Evolutionary conservation across 768 basidiomycete species (phyloP).

Genomic region (Phanerochaete sordida): DNA sequence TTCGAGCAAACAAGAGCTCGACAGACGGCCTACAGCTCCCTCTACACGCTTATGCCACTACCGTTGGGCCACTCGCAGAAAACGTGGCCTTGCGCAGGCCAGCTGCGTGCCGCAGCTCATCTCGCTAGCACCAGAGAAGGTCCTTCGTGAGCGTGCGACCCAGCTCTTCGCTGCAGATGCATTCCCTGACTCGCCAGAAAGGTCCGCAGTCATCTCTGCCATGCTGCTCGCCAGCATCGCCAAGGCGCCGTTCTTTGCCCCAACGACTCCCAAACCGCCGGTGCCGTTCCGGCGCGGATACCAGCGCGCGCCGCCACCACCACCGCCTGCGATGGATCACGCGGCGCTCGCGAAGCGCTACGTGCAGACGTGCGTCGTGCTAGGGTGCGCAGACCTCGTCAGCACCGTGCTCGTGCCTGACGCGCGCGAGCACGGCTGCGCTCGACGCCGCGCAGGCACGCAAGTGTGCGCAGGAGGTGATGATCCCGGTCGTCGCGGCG

Average conservation of each 20-base stretch:
- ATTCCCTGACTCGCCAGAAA: background rate
- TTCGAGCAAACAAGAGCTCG: too few species aligned
- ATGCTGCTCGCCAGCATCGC: background rate
- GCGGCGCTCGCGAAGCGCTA: background rate
- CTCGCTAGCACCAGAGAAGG: background rate
- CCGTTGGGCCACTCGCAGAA: too few species aligned
- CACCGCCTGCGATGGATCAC: background rate
- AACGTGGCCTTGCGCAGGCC: background rate
- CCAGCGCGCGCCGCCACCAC: background rate
- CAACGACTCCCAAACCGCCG: background rate
- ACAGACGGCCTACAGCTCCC: too few species aligned
- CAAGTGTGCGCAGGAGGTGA: background rate
- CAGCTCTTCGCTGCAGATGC: background rate
- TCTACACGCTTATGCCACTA: too few species aligned
- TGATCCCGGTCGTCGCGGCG: background rate
- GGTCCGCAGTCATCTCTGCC: background rate
- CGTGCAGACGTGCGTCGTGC: slow-evolving; percentile 2
- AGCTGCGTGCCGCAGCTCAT: slow-evolving; percentile 3
- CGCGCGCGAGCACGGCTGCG: background rate
- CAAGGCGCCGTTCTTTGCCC: background rate
- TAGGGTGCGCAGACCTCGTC: background rate
- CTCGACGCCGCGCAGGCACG: background rate
- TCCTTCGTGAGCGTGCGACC: slow-evolving; percentile 1
- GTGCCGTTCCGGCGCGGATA: background rate
- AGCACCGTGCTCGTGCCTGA: background rate